A percentile compares a stretch with the other conserved stretches of the same genome.
Evolutionary conservation across 805 yeast genomes (phyloP).

Genomic region (Candida maris): DNA sequence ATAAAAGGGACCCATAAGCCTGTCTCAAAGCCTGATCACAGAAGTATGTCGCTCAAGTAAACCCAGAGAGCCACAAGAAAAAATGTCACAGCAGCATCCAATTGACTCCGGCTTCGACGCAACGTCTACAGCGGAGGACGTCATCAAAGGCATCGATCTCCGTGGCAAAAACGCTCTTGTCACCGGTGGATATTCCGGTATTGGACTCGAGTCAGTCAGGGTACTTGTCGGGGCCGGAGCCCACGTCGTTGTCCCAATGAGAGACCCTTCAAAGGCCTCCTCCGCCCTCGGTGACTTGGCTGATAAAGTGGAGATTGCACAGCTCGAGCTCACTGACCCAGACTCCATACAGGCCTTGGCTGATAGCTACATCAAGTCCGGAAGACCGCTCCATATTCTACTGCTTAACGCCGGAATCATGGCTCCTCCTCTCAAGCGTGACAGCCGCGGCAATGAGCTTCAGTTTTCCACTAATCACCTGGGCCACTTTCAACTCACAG

Average conservation of each 20-base stretch:
- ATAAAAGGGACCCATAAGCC: no score
- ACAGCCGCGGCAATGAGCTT: slow-evolving; percentile 3
- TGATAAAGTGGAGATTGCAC: slow-evolving; percentile 4
- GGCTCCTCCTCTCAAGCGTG: slow-evolving; percentile 3
- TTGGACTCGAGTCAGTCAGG: slow-evolving; percentile 6
- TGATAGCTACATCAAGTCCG: slow-evolving; percentile 5
- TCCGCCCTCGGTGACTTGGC: slow-evolving; percentile 4
- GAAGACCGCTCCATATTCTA: slow-evolving; percentile 7
- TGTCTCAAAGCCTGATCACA: no score
- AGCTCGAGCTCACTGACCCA: slow-evolving; percentile 4
- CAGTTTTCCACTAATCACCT: slow-evolving; percentile 6
- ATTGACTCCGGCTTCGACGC: slow-evolving; percentile 3
- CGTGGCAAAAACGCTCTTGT: slow-evolving; percentile 4
- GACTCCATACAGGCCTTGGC: slow-evolving; percentile 1
- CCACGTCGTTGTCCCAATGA: slow-evolving; percentile 5
- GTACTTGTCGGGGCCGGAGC: slow-evolving; percentile 4
- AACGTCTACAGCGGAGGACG: slow-evolving; percentile 3
- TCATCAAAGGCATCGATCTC: slow-evolving; percentile 4
- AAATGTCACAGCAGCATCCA: slow-evolving; percentile 4
- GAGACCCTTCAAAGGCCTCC: slow-evolving; percentile 1
- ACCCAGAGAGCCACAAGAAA: no score
- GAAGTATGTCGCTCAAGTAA: no score
- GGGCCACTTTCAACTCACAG: slow-evolving; percentile 4
- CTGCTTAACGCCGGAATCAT: slow-evolving; percentile 7
- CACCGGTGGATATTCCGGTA: slow-evolving; percentile 8